phyloP scores from a whole-genome alignment of 169 alveolate species.

The Plasmodium knowlesi region DNA sequence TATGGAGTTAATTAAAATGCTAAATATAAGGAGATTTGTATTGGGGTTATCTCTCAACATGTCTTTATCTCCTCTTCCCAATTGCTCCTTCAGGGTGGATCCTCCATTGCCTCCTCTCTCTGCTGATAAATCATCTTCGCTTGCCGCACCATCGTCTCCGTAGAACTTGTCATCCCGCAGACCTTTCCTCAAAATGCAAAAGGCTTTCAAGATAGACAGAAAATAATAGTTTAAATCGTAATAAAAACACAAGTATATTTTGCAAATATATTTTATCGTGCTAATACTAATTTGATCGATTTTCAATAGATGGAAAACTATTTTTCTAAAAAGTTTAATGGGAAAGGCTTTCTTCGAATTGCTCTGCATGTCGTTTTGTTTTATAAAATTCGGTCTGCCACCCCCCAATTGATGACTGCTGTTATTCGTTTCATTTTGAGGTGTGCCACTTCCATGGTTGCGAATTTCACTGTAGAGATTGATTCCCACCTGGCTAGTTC shows the following conservation, averaged over 20 bases:
- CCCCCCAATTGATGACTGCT: background rate
- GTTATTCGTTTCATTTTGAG: background rate
- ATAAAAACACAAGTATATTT: slow-evolving; percentile 44
- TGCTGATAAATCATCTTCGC: background rate
- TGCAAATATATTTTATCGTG: slow-evolving; percentile 43
- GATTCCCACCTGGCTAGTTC: background rate
- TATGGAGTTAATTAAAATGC: slow-evolving; percentile 59
- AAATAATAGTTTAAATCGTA: slow-evolving; percentile 47
- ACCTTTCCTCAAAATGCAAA: background rate
- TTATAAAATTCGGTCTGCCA: background rate
- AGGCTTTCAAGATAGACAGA: slow-evolving; percentile 3
- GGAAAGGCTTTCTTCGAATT: slow-evolving; percentile 21
- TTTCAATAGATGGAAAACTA: slow-evolving; percentile 17
- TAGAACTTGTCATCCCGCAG: background rate
- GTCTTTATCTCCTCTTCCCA: background rate
- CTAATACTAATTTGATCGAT: background rate
- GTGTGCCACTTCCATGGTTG: background rate
- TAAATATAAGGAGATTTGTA: slow-evolving; percentile 31
- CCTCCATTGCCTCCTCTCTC: background rate
- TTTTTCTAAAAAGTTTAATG: slow-evolving; percentile 42
- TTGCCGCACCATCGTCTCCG: background rate
- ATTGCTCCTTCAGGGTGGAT: background rate
- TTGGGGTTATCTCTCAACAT: background rate
- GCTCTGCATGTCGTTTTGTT: background rate
- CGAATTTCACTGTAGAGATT: background rate